These are phyloP conservation scores for Boletus tomentosulus DNA, from an alignment of 768 basidiomycete species.

Conservation along the genomic window DNA sequence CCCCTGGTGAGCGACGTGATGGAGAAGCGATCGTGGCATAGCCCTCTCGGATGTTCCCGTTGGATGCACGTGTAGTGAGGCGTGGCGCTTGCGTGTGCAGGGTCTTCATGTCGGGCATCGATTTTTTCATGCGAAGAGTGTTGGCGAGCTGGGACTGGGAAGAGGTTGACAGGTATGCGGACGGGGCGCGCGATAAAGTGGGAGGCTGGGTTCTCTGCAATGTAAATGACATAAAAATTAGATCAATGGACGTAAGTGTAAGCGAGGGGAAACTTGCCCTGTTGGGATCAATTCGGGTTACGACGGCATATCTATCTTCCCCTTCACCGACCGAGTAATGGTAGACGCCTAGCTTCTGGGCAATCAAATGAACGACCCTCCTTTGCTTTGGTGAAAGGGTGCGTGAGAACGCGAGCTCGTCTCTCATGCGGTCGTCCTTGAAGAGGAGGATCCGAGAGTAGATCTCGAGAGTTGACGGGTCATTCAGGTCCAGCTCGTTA, in stretches of 20 bases:
- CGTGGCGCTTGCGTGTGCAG: constrained; percentile 77
- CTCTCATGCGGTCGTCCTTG: constrained; percentile 96
- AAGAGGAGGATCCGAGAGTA: constrained; percentile 95
- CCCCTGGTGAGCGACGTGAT: constrained; percentile 68
- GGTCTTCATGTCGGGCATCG: constrained; percentile 97
- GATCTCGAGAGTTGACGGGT: constrained; percentile 92
- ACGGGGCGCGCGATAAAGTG: constrained; percentile 77
- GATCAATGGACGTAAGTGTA: constrained; percentile 13
- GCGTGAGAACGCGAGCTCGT: constrained; percentile 95
- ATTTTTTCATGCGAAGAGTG: constrained; percentile 88
- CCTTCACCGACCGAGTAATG: constrained; percentile 93
- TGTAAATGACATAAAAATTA: constrained; percentile 11
- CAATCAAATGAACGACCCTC: constrained; percentile 91
- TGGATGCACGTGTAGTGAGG: constrained; percentile 74
- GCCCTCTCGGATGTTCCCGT: constrained; percentile 82
- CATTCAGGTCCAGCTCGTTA: constrained; percentile 89
- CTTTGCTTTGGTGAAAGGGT: constrained; percentile 81
- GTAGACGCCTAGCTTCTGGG: constrained; percentile 93
- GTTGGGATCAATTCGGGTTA: constrained; percentile 84
- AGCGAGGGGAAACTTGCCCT: constrained; percentile 48
- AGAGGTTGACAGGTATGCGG: constrained; percentile 64
- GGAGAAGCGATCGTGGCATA: constrained; percentile 86
- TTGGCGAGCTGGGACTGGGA: constrained; percentile 40
- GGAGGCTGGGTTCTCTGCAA: constrained; percentile 41
- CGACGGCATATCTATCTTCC: constrained; percentile 90